Evolutionary conservation across 306 rosid species (phyloP).

Genomic region (Prunus padus): DNA sequence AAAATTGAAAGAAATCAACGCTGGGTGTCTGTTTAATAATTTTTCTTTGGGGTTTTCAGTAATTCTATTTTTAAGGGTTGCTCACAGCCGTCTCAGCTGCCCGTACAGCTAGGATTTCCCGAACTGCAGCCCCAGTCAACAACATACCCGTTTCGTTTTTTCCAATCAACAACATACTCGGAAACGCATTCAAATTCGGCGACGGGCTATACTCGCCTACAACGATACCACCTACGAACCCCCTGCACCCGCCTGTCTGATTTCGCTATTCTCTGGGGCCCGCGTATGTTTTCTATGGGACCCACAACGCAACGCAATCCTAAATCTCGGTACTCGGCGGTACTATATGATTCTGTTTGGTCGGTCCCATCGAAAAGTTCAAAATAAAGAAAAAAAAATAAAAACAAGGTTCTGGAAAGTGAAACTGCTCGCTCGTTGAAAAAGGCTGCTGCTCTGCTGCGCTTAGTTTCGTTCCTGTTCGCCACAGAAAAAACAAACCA

Average conservation of each 20-base stretch:
- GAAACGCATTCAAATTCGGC: background rate
- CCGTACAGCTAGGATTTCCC: background rate
- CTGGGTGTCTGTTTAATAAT: no score
- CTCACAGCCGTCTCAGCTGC: background rate
- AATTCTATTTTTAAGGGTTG: no score
- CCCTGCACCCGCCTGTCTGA: background rate
- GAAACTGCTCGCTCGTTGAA: no score
- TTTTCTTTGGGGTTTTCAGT: no score
- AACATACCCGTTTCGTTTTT: no score
- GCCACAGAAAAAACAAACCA: background rate
- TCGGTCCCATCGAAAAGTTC: slow-evolving; percentile 1
- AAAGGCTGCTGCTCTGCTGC: background rate
- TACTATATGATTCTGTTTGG: background rate
- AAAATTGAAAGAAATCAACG: no score
- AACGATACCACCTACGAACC: background rate
- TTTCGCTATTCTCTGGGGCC: background rate
- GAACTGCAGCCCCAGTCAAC: background rate
- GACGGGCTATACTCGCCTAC: background rate
- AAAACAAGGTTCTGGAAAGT: background rate
- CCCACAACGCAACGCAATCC: background rate
- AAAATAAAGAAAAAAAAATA: background rate
- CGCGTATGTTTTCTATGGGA: background rate
- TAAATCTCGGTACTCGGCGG: background rate
- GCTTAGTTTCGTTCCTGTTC: background rate
- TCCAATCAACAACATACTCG: background rate